A percentile compares a stretch with the other conserved stretches of the same genome.
Conservation (phyloP, 345 rosid species). For the Brassica juncea region DNA sequence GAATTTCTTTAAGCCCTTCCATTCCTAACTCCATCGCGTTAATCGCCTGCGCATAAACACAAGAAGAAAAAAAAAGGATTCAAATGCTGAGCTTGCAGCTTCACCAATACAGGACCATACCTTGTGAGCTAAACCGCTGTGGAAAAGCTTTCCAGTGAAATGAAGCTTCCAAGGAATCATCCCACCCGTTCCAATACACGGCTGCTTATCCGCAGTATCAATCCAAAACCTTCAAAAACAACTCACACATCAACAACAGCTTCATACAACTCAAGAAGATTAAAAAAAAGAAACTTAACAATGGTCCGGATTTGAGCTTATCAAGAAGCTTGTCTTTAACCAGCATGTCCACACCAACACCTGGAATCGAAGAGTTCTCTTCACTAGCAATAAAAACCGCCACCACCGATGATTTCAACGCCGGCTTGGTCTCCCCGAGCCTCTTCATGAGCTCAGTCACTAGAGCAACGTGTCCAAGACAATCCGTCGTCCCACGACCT, state of each 20-base stretch:
- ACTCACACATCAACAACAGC: not conserved
- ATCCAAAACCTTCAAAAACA: conserved; percentile 75
- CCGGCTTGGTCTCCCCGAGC: conserved; percentile 78
- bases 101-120: conserved; percentile 37
- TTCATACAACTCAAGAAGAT: not conserved
- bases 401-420: conserved; percentile 70
- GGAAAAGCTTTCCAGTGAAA: conserved; percentile 89
- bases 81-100: not conserved
- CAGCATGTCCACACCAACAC: conserved; percentile 93
- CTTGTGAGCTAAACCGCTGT: conserved; percentile 95
- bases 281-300: conserved; percentile 48
- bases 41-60: conserved; percentile 61
- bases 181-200: conserved; percentile 99
- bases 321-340: conserved; percentile 75
- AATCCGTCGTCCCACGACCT: conserved; percentile 98
- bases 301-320: conserved; percentile 89
- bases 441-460: conserved; percentile 86
- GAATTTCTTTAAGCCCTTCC: conserved; percentile 87
- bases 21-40: conserved; percentile 86
- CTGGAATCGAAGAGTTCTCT: conserved; percentile 83
- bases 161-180: conserved; percentile 96
- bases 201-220: conserved; percentile 98
- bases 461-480: conserved; percentile 95
- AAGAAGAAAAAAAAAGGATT: not conserved
- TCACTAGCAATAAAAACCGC: conserved; percentile 95